Evolutionary conservation across 2,329 filamentous ascomycete species (phyloP).

Genomic region (Rhynchosporium graminicola): DNA sequence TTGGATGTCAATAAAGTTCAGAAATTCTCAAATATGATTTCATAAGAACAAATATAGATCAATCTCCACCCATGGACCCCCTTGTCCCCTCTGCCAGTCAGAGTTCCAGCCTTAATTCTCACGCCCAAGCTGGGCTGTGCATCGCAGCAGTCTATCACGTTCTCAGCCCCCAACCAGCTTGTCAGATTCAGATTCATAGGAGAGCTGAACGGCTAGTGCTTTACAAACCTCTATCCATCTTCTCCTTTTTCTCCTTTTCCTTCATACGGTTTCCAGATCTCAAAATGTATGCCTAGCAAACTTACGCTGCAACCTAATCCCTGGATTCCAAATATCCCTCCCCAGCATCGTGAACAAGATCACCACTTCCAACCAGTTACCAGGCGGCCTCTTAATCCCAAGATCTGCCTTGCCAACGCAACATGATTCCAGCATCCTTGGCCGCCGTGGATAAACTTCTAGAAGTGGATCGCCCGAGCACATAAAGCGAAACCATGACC

Average conservation of each 20-base stretch:
- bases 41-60: too few relatives aligned
- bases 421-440: slow-evolving; percentile 18
- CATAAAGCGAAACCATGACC: slow-evolving; percentile 24
- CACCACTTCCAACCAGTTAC: slow-evolving; percentile 11
- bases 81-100: too few relatives aligned
- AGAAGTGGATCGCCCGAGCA: slow-evolving; percentile 21
- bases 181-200: slow-evolving; percentile 15
- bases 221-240: background rate
- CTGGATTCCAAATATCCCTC: slow-evolving; percentile 10
- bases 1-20: too few relatives aligned
- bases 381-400: background rate
- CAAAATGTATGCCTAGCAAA: slow-evolving; percentile 17
- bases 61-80: too few relatives aligned
- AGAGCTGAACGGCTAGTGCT: slow-evolving; percentile 17
- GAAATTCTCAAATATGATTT: too few relatives aligned
- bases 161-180: slow-evolving; percentile 18
- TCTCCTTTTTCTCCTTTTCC: background rate
- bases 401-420: slow-evolving; percentile 12
- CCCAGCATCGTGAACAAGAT: slow-evolving; percentile 14
- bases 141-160: background rate
- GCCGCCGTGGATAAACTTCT: slow-evolving; percentile 9
- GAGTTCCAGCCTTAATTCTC: too few relatives aligned
- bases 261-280: slow-evolving; percentile 14
- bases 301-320: slow-evolving; percentile 1
- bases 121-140: background rate